Evolutionary conservation across 2,329 filamentous ascomycete genomes (phyloP), one percentile per base, ranked within the genome.

Genomic region (Aureobasidium sp.): DNA sequence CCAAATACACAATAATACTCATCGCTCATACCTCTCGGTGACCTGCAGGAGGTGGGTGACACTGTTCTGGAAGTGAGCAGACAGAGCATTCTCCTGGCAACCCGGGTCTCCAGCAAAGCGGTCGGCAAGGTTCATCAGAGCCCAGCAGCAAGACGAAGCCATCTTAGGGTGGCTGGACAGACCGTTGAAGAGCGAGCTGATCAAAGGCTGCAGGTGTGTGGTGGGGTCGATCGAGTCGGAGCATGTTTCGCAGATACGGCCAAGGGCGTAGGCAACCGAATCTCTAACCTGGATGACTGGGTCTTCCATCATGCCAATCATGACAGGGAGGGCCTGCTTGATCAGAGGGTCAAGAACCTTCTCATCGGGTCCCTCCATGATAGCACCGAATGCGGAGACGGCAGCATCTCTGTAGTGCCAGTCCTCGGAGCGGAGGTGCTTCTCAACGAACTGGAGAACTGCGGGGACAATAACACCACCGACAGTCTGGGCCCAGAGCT

Each of bases 141-240:
- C 92, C 94, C 95, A 97, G 79, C 94, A 99, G 85, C 94, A 97
- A 34, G 94, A 99, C 61, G 91, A 87, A 34, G 93, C 94, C 87
- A 99, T 99, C 84, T 96, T 97, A 63, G 91, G 88, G 73, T 89
- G 94, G 78, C 89, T 93, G 63, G 90, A 86, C 63, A 99, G 83
- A 55, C 93, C 94, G 68, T 87, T 86, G 79, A 99, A 99, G 10
- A 99, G 84, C 44, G 92, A 89, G 62, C 86, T 85, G 70, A 99
- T 93, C 65, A 99, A 81, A 25, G 88, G 85, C 66, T 91, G 89
- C 5, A 99, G 83, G 72, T 97, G 91, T 65, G 86, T 81, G 67
- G 83, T 80, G 44, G 91, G 88, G 73, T 99, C 93, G 70, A 99
- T 95, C 48, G 92, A 88, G 68, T 93, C 89, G 11, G 92, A 91